A percentile compares a stretch with the other conserved stretches of the same genome.
These are phyloP conservation scores for Triticum timopheevii DNA, from an alignment of 176 grass and related monocot genomes.

Conservation along the genomic window DNA sequence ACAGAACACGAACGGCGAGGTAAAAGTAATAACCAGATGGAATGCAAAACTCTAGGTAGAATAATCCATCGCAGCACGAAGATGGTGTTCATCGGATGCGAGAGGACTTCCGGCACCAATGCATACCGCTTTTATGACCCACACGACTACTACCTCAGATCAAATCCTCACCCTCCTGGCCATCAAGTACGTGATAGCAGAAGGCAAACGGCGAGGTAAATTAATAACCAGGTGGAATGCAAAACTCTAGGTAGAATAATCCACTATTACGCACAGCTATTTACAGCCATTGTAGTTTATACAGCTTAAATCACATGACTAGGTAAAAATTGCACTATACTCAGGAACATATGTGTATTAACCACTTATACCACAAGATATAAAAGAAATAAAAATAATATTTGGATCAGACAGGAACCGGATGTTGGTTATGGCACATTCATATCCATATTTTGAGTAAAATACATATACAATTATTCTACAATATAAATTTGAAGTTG, in stretches of 20 bases:
- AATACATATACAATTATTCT: background rate
- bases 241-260: background rate
- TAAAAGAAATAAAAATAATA: too few species aligned
- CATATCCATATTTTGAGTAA: background rate
- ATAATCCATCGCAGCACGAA: background rate
- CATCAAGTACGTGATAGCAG: background rate
- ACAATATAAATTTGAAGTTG: background rate
- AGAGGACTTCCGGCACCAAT: too few species aligned
- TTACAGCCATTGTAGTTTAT: background rate
- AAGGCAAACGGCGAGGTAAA: background rate
- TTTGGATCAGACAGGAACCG: background rate
- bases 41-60: background rate
- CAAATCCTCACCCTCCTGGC: too few species aligned
- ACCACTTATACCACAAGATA: too few species aligned
- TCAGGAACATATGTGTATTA: background rate
- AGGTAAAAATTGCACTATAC: background rate
- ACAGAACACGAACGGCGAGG: background rate
- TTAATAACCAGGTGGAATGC: background rate
- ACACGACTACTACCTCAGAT: too few species aligned
- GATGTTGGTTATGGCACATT: background rate
- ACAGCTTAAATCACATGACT: background rate
- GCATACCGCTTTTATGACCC: too few species aligned
- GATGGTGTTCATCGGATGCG: too few species aligned
- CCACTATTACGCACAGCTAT: background rate
- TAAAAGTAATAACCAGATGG: background rate